phyloP scores from a whole-genome alignment of 2,329 filamentous ascomycete genomes.

The Nannizzia gypsea region DNA sequence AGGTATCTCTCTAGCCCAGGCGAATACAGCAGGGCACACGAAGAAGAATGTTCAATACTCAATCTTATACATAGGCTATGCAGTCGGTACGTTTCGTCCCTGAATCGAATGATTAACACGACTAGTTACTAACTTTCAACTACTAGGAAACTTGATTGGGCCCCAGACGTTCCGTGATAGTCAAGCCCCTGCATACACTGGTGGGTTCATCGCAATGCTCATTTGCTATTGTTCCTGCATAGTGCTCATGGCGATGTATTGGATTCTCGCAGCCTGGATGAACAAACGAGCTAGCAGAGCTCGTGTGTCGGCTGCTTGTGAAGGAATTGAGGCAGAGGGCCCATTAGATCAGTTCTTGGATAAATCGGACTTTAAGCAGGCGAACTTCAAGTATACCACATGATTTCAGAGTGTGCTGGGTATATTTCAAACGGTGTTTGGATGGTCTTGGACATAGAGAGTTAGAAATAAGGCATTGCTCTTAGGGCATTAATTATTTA shows the following conservation, averaged over 20 bases:
- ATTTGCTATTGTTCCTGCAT: slow-evolving; percentile 26
- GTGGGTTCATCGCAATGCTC: slow-evolving; percentile 29
- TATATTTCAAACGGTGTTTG: neutral
- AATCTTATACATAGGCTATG: slow-evolving; percentile 31
- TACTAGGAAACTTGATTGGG: slow-evolving; percentile 30
- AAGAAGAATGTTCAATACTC: slow-evolving; percentile 33
- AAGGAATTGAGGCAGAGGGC: slow-evolving; percentile 8
- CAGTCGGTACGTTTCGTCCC: slow-evolving; percentile 19
- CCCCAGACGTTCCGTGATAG: slow-evolving; percentile 32
- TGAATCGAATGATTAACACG: neutral
- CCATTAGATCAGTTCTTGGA: slow-evolving; percentile 15
- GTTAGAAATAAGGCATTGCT: no score
- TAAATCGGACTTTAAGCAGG: slow-evolving; percentile 20
- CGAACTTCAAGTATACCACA: slow-evolving; percentile 19
- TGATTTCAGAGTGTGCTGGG: slow-evolving; percentile 5
- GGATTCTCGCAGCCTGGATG: slow-evolving; percentile 19
- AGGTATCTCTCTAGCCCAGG: slow-evolving; percentile 14
- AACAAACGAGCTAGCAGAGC: slow-evolving; percentile 5
- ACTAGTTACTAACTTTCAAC: neutral
- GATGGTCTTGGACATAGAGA: no score
- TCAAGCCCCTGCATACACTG: slow-evolving; percentile 31
- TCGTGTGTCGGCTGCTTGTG: slow-evolving; percentile 4
- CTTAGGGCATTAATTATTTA: no score
- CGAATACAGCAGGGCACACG: slow-evolving; percentile 29
- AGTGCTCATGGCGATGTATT: slow-evolving; percentile 23